Evolutionary conservation across 179 eudicot genomes (phyloP), one percentile per base, ranked within the genome.

Genomic region (Actinidia arguta): DNA sequence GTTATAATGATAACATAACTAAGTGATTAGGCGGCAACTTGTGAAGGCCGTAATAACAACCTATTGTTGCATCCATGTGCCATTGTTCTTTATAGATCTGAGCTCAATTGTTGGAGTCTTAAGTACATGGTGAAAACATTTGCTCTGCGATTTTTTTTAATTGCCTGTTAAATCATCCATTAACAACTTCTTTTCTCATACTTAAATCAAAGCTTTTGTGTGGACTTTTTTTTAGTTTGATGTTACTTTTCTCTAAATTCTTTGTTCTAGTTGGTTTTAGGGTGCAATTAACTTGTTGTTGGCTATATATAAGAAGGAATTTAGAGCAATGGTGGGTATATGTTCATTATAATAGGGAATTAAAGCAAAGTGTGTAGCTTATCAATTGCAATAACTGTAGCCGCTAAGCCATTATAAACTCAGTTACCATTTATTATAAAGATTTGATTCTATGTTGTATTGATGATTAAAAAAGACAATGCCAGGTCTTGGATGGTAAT

Each of bases 401-500:
- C n/a, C n/a, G n/a, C n/a, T n/a, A n/a, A n/a, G n/a, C n/a, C n/a
- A n/a, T n/a, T n/a, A n/a, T n/a, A n/a, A n/a, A n/a, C n/a, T n/a
- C n/a, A n/a, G n/a, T n/a, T n/a, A n/a, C n/a, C n/a, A n/a, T n/a
- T n/a, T n/a, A n/a, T n/a, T n/a, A n/a, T n/a, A n/a, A n/a, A n/a
- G n/a, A n/a, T n/a, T n/a, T n/a, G n/a, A n/a, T n/a, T n/a, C n/a
- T n/a, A n/a, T n/a, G 25, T 39, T 24, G 42, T 51, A 17, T 75
- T 85, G 66, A 85, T 14, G 36, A 75, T 22, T 17, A 18, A 17
- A 51, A 77, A 50, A 47, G 48, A 56, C 44, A 73, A 54, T 83
- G 36, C 14, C 87, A 95, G 98, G 97, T 95, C 14, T 88, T 97
- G 85, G 99, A 95, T 82, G 98, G 98, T 79, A 89, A 92, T 72